Base-by-base conservation (phyloP, 2,329 filamentous ascomycete genomes). In the Ascomycota sp. region DNA sequence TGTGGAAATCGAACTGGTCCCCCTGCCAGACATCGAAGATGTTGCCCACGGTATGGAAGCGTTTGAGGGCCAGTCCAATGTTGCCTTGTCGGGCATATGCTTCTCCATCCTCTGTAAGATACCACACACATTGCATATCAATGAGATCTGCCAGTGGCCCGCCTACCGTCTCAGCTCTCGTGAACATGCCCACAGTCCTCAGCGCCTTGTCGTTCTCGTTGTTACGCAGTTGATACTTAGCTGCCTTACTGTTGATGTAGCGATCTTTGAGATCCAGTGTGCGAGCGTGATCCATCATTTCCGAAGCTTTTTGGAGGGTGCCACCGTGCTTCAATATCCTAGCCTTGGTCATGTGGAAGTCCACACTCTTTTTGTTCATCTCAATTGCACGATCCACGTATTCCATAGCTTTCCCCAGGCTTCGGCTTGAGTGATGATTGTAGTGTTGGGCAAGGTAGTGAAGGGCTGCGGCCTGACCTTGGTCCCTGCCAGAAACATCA, bases 111-210 rank as follows among this genome's bases (percentile, higher is more conserved):
- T 98, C 89, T 5, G 81, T 89, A 44, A 98, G 58, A 50, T 75
- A 98, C 91, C 89, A 98, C 41, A 95, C 71, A 49, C 85, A 94
- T 55, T 98, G 89, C 89, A 98, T 98, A 43, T 98, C 89, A 39
- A 91, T 67, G 23, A 98, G 68, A 51, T 98, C 89, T 28, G 77
- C 79, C 25, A 98, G 59, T 4, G 91, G 80, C 2, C 89, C 89
- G 5, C 82, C 83, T 9, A 76, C 67, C 4, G 82, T 78, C 45
- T 98, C 89, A 30, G 85, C 85, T 31, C 86, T 68, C 0, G 91
- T 98, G 54, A 98, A 98, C 38, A 94, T 69, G 37, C 82, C 80
- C 63, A 95, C 83, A 0, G 82, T 93, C 43, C 80, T 71, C 31
- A 95, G 58, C 0, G 80, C 86, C 41, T 73, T 73, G 30, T 91